phyloP scores from a whole-genome alignment of 345 rosid genomes.

The Ceriops zippeliana region DNA sequence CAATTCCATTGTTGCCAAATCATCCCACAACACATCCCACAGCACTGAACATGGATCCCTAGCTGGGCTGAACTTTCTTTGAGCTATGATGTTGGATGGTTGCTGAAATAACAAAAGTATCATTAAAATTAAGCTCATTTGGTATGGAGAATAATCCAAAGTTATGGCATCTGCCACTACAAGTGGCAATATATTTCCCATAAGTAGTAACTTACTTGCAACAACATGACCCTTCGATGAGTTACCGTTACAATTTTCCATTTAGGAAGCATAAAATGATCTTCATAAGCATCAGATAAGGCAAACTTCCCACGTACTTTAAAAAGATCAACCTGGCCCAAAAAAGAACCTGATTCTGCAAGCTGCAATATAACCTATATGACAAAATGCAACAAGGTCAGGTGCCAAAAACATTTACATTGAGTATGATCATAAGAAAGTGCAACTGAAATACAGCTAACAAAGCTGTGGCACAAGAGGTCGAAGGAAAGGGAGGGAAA shows the following conservation, averaged over 20 bases:
- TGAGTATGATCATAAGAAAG: neutral
- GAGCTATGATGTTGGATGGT: slow-evolving; percentile 77
- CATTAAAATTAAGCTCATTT: neutral
- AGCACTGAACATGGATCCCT: slow-evolving; percentile 88
- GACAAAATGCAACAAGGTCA: slow-evolving; percentile 15
- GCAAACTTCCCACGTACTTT: slow-evolving; percentile 99
- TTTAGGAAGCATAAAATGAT: slow-evolving; percentile 80
- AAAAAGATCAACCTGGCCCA: slow-evolving; percentile 93
- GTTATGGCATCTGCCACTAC: neutral
- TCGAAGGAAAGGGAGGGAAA: too few relatives aligned
- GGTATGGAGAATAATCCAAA: neutral
- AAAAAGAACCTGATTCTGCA: slow-evolving; percentile 89
- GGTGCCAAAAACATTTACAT: slow-evolving; percentile 3
- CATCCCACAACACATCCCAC: slow-evolving; percentile 87
- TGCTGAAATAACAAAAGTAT: slow-evolving; percentile 48
- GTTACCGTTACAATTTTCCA: slow-evolving; percentile 71
- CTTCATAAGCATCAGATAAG: slow-evolving; percentile 93
- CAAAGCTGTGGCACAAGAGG: too few relatives aligned
- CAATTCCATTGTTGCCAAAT: slow-evolving; percentile 78
- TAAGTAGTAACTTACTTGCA: slow-evolving; percentile 58
- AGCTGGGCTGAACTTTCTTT: slow-evolving; percentile 82
- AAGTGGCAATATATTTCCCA: slow-evolving; percentile 9
- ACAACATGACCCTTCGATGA: slow-evolving; percentile 73
- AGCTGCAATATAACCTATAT: slow-evolving; percentile 86
- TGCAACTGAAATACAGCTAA: neutral